A percentile compares a stretch with the other conserved stretches of the same genome.
Conservation (phyloP, 2,329 filamentous ascomycete species). For the Clarireedia hainanense region DNA sequence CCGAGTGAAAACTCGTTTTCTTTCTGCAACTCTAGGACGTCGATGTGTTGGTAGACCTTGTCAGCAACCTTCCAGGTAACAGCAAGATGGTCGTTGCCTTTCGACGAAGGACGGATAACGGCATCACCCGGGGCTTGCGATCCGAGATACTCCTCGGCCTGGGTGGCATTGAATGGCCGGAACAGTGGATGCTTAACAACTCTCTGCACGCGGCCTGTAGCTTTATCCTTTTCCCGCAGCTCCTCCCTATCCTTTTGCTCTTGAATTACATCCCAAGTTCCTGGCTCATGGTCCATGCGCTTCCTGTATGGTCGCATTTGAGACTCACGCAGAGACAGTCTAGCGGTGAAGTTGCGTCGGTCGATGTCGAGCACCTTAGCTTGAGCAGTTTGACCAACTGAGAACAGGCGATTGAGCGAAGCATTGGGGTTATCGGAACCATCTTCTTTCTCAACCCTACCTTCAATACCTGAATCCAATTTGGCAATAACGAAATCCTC, state of each 20-base stretch:
- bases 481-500: slow-evolving; percentile 90
- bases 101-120: slow-evolving; percentile 90
- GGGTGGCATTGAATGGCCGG: slow-evolving; percentile 81
- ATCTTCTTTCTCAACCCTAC: slow-evolving; percentile 74
- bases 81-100: slow-evolving; percentile 89
- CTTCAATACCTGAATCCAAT: slow-evolving; percentile 91
- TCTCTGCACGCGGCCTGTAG: slow-evolving; percentile 76
- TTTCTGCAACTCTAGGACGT: slow-evolving; percentile 94
- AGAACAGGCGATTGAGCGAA: slow-evolving; percentile 65
- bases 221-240: slow-evolving; percentile 77
- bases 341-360: slow-evolving; percentile 74
- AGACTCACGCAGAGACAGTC: slow-evolving; percentile 78
- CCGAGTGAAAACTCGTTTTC: slow-evolving; percentile 95
- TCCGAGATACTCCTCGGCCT: slow-evolving; percentile 89
- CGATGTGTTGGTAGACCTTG: slow-evolving; percentile 94
- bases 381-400: slow-evolving; percentile 74
- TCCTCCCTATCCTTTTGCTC: slow-evolving; percentile 78
- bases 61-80: slow-evolving; percentile 98
- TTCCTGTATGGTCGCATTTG: slow-evolving; percentile 66
- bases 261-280: slow-evolving; percentile 80
- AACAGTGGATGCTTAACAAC: slow-evolving; percentile 98
- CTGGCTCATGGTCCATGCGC: slow-evolving; percentile 61
- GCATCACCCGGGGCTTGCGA: slow-evolving; percentile 81
- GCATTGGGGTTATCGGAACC: slow-evolving; percentile 63
- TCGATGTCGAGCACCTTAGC: slow-evolving; percentile 85